phyloP scores from a whole-genome alignment of 352 stramenopile species.

The Pythium periplocum region DNA sequence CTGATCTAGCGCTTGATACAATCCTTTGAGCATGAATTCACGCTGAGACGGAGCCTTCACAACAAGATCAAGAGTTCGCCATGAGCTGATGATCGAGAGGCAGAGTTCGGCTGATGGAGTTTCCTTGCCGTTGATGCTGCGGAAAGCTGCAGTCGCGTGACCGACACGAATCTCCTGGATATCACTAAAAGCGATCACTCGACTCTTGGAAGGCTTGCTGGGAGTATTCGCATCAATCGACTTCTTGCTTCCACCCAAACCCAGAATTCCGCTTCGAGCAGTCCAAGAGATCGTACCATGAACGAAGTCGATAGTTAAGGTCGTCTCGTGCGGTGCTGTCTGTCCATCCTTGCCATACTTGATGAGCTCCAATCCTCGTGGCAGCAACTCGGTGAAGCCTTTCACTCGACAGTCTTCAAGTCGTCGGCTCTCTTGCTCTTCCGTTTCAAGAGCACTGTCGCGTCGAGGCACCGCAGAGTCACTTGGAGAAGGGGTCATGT shows the following conservation, averaged over 20 bases:
- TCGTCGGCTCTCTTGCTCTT: conserved; percentile 24
- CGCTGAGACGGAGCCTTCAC: conserved; percentile 40
- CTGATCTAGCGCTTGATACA: conserved; percentile 20
- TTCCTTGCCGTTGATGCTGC: conserved; percentile 19
- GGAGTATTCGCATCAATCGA: too few species aligned
- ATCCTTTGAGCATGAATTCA: conserved; percentile 46
- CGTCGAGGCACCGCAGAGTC: conserved; percentile 1
- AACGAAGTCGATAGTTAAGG: conserved; percentile 51
- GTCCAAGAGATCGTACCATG: conserved; percentile 54
- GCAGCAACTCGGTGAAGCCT: conserved; percentile 65
- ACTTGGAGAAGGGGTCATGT: neutral
- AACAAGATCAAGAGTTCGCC: conserved; percentile 59
- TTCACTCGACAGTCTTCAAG: conserved; percentile 45
- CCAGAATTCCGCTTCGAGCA: conserved; percentile 18
- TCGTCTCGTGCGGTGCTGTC: conserved; percentile 36
- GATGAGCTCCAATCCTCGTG: conserved; percentile 50
- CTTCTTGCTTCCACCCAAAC: neutral
- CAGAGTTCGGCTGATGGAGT: conserved; percentile 31
- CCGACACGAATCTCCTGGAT: conserved; percentile 49
- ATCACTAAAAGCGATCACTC: conserved; percentile 39
- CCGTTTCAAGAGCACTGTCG: conserved; percentile 4
- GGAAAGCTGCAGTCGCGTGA: conserved; percentile 47
- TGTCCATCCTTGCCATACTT: conserved; percentile 50
- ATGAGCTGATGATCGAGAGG: conserved; percentile 53
- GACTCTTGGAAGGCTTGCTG: conserved; percentile 3